Evolutionary conservation across 805 yeast genomes (phyloP).

Genomic region (Suhomyces sp.): DNA sequence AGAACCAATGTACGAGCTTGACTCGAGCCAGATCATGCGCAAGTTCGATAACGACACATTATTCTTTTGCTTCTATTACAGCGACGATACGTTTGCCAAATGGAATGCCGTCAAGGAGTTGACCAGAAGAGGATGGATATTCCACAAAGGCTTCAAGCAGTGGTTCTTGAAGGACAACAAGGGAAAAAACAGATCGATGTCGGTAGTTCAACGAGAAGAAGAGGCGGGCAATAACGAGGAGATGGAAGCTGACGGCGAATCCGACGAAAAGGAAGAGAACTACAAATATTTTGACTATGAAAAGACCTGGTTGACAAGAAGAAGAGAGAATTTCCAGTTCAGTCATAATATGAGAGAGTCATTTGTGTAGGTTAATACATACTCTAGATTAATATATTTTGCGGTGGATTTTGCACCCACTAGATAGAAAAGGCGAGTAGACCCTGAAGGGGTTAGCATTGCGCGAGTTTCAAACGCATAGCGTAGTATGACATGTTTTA

Average conservation of each 20-base stretch:
- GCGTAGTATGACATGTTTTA: neutral
- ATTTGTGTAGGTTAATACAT: neutral
- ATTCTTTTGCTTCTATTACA: conserved; percentile 89
- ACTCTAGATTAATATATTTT: neutral
- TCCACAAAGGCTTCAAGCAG: conserved; percentile 66
- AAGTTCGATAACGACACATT: conserved; percentile 84
- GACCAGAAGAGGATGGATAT: conserved; percentile 75
- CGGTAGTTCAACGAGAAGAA: conserved; percentile 18
- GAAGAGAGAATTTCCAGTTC: conserved; percentile 40
- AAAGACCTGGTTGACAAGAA: conserved; percentile 49
- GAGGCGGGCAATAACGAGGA: conserved; percentile 9
- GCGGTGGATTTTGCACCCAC: neutral
- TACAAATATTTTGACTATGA: conserved; percentile 88
- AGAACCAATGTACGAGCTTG: conserved; percentile 69
- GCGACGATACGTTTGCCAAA: conserved; percentile 41
- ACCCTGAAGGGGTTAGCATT: neutral
- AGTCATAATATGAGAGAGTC: conserved; percentile 27
- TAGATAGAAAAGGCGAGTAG: too few relatives aligned
- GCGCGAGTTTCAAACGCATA: neutral
- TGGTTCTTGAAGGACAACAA: conserved; percentile 77
- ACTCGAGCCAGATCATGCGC: conserved; percentile 56
- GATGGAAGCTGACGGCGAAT: conserved; percentile 13
- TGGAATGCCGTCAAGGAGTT: conserved; percentile 76
- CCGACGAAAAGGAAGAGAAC: conserved; percentile 36
- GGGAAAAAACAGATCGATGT: conserved; percentile 24